Percentiles rank a stretch among this genome's conserved stretches.
Evolutionary conservation across 2,329 filamentous ascomycete species (phyloP).

Genomic region (Phialophora tarda): DNA sequence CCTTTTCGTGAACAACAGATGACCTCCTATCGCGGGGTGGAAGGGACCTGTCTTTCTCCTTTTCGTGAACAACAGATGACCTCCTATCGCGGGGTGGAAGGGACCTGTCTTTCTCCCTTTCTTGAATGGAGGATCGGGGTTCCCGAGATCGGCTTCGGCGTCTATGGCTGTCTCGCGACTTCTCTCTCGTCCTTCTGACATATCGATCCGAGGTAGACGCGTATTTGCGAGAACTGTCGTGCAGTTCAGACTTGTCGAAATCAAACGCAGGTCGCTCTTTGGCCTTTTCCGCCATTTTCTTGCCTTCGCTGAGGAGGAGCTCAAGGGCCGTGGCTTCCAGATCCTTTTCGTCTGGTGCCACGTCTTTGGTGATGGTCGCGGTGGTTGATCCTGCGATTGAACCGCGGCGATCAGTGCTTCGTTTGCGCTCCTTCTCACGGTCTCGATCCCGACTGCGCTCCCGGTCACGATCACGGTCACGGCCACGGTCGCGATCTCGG

Average conservation of each 20-base stretch:
- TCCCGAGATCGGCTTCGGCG: slow-evolving; percentile 38
- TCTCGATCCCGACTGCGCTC: slow-evolving; percentile 41
- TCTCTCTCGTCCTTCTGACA: slow-evolving; percentile 39
- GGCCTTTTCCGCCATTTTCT: slow-evolving; percentile 60
- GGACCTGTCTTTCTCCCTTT: slow-evolving; percentile 13
- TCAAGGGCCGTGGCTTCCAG: slow-evolving; percentile 62
- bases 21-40: slow-evolving; percentile 1
- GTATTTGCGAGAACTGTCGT: slow-evolving; percentile 41
- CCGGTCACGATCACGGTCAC: slow-evolving; percentile 42
- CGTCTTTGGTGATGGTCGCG: slow-evolving; percentile 38
- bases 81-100: not conserved
- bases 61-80: slow-evolving; percentile 22
- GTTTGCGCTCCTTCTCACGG: slow-evolving; percentile 34
- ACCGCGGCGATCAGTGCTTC: slow-evolving; percentile 44
- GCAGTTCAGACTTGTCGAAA: slow-evolving; percentile 42
- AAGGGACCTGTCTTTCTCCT: slow-evolving; percentile 15
- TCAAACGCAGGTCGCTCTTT: slow-evolving; percentile 58
- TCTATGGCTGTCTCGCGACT: slow-evolving; percentile 37
- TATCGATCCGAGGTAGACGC: slow-evolving; percentile 38
- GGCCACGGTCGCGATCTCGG: slow-evolving; percentile 40
- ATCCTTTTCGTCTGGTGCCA: slow-evolving; percentile 56
- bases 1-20: slow-evolving; percentile 17
- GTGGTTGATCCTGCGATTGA: slow-evolving; percentile 42
- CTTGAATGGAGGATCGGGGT: slow-evolving; percentile 24
- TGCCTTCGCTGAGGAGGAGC: slow-evolving; percentile 60